Evolutionary conservation across 129 eudicot genomes (phyloP).

Genomic region (Mikania micrantha): DNA sequence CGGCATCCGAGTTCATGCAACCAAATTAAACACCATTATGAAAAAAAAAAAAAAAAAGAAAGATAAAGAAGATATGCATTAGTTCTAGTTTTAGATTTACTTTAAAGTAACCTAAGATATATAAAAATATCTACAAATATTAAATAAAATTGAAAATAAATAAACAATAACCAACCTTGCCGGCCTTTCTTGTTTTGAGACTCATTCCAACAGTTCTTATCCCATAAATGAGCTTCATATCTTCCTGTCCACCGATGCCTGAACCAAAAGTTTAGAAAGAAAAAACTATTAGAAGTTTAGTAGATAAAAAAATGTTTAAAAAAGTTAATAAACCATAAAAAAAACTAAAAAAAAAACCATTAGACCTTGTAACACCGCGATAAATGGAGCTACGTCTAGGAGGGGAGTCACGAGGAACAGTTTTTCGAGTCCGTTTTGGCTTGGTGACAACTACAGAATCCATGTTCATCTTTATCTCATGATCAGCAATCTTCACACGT

Average conservation of each 20-base stretch:
- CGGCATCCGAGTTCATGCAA: constrained; percentile 17
- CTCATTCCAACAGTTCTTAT: constrained; percentile 86
- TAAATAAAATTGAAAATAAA: background rate
- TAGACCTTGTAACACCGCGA: constrained; percentile 81
- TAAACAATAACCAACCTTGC: constrained; percentile 52
- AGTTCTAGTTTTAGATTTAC: background rate
- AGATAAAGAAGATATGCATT: too few species aligned
- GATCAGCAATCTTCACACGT: constrained; percentile 29
- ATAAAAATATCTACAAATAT: background rate
- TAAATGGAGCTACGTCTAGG: constrained; percentile 73
- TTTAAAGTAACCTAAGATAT: background rate
- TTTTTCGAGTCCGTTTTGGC: constrained; percentile 58
- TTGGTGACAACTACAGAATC: constrained; percentile 35
- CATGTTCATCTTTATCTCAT: constrained; percentile 15
- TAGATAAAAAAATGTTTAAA: too few species aligned
- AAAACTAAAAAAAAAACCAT: too few species aligned
- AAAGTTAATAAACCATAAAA: background rate
- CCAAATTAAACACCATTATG: constrained; percentile 17
- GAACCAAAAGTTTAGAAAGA: background rate
- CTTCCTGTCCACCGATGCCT: constrained; percentile 97
- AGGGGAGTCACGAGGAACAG: constrained; percentile 78
- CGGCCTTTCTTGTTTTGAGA: constrained; percentile 79
- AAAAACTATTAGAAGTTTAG: background rate
- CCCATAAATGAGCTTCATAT: constrained; percentile 95
- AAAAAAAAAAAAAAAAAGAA: constrained; percentile 1